Conservation (phyloP, 768 basidiomycete species). For the Podaxis mareebaensis region DNA sequence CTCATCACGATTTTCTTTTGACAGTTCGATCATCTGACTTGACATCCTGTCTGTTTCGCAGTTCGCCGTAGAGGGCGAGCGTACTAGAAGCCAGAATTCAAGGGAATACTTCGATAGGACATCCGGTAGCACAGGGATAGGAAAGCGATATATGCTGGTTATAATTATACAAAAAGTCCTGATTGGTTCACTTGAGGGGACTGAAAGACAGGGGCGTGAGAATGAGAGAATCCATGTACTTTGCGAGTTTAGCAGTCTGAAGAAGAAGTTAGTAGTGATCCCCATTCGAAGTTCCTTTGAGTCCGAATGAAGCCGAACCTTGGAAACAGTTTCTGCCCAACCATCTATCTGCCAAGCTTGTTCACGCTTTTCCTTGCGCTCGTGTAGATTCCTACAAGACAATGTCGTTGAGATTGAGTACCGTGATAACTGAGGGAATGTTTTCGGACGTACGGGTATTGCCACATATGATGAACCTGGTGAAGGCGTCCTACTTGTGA, state of each 20-base stretch:
- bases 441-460: constrained; percentile 72
- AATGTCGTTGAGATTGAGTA: constrained; percentile 11
- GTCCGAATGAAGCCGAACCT: constrained; percentile 50
- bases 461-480: constrained; percentile 97
- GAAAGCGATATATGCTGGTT: constrained; percentile 10
- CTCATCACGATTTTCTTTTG: background rate
- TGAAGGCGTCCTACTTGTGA: constrained; percentile 83
- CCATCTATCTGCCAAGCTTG: constrained; percentile 94
- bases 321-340: constrained; percentile 93
- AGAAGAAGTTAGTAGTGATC: constrained; percentile 16
- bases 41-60: background rate
- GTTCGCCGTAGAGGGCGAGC: background rate
- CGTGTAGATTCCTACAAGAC: constrained; percentile 62
- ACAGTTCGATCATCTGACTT: background rate
- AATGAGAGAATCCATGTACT: constrained; percentile 85
- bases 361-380: constrained; percentile 81
- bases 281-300: constrained; percentile 2
- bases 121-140: constrained; percentile 1
- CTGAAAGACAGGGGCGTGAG: constrained; percentile 79
- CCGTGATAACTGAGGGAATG: background rate
- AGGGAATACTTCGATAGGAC: constrained; percentile 6
- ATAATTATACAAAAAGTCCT: background rate
- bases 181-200: constrained; percentile 66
- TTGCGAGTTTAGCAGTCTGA: constrained; percentile 87
- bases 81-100: constrained; percentile 4